phyloP scores from a whole-genome alignment of 2,329 filamentous ascomycete genomes.

The Davidsoniella neocaledoniae region DNA sequence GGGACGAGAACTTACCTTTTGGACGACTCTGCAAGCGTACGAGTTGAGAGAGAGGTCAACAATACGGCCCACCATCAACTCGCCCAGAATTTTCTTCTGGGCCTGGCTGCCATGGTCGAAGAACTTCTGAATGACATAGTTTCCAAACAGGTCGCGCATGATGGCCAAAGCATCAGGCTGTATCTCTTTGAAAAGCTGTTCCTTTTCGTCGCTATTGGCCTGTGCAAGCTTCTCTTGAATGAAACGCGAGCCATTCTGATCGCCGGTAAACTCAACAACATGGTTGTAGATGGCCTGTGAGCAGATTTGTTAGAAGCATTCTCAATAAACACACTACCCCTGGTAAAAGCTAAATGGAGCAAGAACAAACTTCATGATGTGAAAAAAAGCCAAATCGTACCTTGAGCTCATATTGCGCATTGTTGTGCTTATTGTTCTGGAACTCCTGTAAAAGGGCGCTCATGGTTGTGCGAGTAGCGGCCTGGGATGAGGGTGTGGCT shows the following conservation, averaged over 20 bases:
- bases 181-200: slow-evolving; percentile 76
- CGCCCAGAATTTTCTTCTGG: slow-evolving; percentile 76
- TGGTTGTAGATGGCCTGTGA: slow-evolving; percentile 62
- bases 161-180: slow-evolving; percentile 68
- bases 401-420: slow-evolving; percentile 62
- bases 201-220: slow-evolving; percentile 92
- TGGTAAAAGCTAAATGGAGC: too few relatives aligned
- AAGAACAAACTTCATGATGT: too few relatives aligned
- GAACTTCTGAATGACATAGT: slow-evolving; percentile 96
- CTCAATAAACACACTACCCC: too few relatives aligned
- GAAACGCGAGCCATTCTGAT: slow-evolving; percentile 89
- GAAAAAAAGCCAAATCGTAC: slow-evolving; percentile 21
- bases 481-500: not conserved
- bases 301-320: too few relatives aligned
- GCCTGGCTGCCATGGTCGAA: slow-evolving; percentile 90
- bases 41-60: slow-evolving; percentile 66
- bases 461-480: slow-evolving; percentile 22
- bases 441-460: slow-evolving; percentile 69
- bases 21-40: slow-evolving; percentile 90
- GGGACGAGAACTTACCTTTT: slow-evolving; percentile 48
- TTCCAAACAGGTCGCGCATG: slow-evolving; percentile 94
- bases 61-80: slow-evolving; percentile 76
- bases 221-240: slow-evolving; percentile 85
- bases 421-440: slow-evolving; percentile 54
- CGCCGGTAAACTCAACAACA: slow-evolving; percentile 86